A percentile compares a stretch with the other conserved stretches of the same genome.
phyloP scores from a whole-genome alignment of 352 stramenopile genomes.

The Phytophthora pistaciae region DNA sequence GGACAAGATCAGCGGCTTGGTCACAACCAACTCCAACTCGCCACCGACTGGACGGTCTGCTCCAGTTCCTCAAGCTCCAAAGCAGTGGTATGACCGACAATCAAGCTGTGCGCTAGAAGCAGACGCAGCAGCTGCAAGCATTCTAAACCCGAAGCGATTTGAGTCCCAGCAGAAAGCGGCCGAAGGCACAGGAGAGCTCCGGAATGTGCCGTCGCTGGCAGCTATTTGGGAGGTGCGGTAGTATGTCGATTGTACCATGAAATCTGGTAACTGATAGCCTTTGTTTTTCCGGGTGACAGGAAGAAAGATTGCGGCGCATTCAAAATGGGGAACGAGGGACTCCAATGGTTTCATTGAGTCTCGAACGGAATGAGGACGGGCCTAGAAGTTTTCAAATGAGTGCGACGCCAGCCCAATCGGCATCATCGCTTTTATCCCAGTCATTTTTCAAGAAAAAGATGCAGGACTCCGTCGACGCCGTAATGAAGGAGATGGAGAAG shows the following conservation, averaged over 20 bases:
- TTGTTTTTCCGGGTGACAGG: conserved; percentile 36
- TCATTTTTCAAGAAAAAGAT: conserved; percentile 88
- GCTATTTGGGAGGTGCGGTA: conserved; percentile 80
- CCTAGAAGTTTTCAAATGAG: conserved; percentile 20
- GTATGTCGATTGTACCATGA: not conserved
- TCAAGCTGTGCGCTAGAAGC: conserved; percentile 77
- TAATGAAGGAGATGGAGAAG: conserved; percentile 59
- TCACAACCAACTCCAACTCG: conserved; percentile 22
- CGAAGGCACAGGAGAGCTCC: conserved; percentile 47
- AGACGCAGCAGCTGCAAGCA: conserved; percentile 72
- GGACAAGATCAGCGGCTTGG: conserved; percentile 45
- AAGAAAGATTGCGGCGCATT: conserved; percentile 68
- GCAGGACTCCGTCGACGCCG: conserved; percentile 62
- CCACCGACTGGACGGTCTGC: conserved; percentile 39
- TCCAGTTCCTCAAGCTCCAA: conserved; percentile 35
- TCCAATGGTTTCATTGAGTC: conserved; percentile 58
- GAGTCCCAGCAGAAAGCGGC: conserved; percentile 53
- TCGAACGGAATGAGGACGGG: conserved; percentile 51
- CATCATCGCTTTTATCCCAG: conserved; percentile 75
- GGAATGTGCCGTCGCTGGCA: conserved; percentile 80
- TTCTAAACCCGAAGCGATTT: conserved; percentile 73
- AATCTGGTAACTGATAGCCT: not conserved
- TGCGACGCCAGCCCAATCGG: conserved; percentile 42
- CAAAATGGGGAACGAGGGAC: conserved; percentile 61
- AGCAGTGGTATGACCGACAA: conserved; percentile 73